A percentile compares a stretch with the other conserved stretches of the same genome.
Evolutionary conservation across 192 early-diverging fungal species (phyloP).

Genomic region (Backusella mclennaniae): DNA sequence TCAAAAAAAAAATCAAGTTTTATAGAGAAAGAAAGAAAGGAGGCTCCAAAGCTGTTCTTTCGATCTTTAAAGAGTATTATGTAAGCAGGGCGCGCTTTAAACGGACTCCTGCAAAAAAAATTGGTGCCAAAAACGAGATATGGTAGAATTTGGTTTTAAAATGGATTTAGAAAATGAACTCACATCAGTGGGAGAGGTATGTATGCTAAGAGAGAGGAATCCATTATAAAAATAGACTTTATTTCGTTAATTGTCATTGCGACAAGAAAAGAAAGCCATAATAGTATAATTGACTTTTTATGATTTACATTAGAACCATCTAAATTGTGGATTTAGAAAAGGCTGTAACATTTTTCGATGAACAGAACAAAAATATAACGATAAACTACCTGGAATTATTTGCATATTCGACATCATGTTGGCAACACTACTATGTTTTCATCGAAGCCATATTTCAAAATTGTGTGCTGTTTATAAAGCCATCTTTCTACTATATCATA

Average conservation of each 20-base stretch:
- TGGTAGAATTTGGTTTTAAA: not conserved
- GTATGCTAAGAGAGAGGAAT: no score
- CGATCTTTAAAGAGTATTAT: not conserved
- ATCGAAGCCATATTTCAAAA: not conserved
- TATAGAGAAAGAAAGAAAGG: not conserved
- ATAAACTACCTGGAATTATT: not conserved
- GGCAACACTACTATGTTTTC: not conserved
- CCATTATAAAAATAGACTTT: not conserved
- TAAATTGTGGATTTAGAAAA: not conserved
- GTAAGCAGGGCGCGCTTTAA: not conserved
- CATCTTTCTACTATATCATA: no score
- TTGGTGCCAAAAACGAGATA: not conserved
- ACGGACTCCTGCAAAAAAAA: not conserved
- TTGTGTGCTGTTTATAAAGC: no score
- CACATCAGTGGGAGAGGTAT: not conserved
- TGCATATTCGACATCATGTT: not conserved
- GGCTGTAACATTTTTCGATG: not conserved
- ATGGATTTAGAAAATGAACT: not conserved
- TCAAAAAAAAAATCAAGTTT: not conserved
- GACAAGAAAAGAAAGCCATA: no score
- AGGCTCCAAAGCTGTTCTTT: not conserved
- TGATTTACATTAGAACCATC: not conserved
- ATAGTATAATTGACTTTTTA: no score
- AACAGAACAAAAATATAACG: not conserved
- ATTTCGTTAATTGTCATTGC: no score